Evolutionary conservation across 805 yeast genomes (phyloP), one percentile per base, ranked within the genome.

Genomic region (Kodamaea nitidulidarum): DNA sequence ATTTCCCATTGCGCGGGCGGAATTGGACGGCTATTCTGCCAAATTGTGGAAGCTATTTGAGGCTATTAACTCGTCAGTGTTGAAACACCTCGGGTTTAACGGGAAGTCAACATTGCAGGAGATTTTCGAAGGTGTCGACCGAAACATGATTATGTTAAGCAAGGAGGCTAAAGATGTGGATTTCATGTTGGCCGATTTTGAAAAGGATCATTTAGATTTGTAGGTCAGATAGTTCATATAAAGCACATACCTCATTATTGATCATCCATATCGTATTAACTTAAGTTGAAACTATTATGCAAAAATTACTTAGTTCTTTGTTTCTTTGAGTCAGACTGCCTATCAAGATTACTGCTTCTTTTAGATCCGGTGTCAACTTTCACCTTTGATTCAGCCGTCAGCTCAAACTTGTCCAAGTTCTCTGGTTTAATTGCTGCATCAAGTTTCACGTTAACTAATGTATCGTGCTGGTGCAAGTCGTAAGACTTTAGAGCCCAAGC

Each of bases 401-500:
- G 28, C 16, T 14, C 31, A 10, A 27, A 27, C 31, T 14, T 14
- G 50, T 22, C 2, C 12, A 18, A 25, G 27, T 25, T n/a, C n/a
- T 4, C 27, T 25, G 5, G 6, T 15, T 16, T 27, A 28, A 31
- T 11, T 15, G n/a, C 22, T 37, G 41, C 6, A 47, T 57, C 52
- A 6, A 45, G 35, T 36, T 54, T 48, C 11, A 63, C 30, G 36
- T 55, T 58, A 3, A 48, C 49, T 35, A 65, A 49, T 16, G 47
- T 54, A 30, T 50, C 60, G 10, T 50, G 42, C 25, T 49, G 44
- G 41, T 61, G 44, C 7, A 58, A 27, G 12, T 55, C 58, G 39
- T 51, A 60, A 48, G 46, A 52, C 44, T 64, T 63, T 40, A 65
- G 47, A 1, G 69, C 52, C 71, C 71, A 67, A 3, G 56, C 69